phyloP scores from a whole-genome alignment of 2,329 filamentous ascomycete genomes.

The Diaporthe velutina region DNA sequence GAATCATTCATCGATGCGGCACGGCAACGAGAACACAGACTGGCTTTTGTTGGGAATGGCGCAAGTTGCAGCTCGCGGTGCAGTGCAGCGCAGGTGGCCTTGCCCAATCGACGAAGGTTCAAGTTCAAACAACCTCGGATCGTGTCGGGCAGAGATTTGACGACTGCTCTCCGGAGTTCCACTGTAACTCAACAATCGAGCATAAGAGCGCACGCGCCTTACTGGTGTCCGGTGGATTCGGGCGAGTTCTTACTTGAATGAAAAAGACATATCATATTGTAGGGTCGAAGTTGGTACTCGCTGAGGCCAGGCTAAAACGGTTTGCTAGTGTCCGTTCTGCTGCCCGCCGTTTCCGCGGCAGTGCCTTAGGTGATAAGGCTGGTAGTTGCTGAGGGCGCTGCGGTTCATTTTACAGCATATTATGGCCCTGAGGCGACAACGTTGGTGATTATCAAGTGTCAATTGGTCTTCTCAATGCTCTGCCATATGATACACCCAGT shows the following conservation, averaged over 20 bases:
- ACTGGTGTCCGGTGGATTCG: background rate
- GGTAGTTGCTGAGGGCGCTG: background rate
- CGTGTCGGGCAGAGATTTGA: slow-evolving; percentile 39
- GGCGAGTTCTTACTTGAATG: background rate
- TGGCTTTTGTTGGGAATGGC: slow-evolving; percentile 13
- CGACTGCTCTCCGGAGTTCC: slow-evolving; percentile 30
- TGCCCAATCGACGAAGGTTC: slow-evolving; percentile 29
- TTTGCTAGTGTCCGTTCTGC: slow-evolving; percentile 18
- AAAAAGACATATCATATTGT: background rate
- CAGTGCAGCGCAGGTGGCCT: slow-evolving; percentile 26
- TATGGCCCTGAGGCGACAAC: background rate
- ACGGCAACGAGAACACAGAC: background rate
- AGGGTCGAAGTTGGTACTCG: background rate
- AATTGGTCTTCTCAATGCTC: slow-evolving; percentile 18
- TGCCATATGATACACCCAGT: slow-evolving; percentile 15
- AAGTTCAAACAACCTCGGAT: slow-evolving; percentile 26
- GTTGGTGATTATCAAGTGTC: slow-evolving; percentile 11
- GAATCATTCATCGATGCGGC: slow-evolving; percentile 27
- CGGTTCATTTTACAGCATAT: slow-evolving; percentile 8
- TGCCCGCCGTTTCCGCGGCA: slow-evolving; percentile 27
- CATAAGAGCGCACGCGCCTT: background rate
- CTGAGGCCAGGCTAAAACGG: background rate
- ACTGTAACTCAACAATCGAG: slow-evolving; percentile 28
- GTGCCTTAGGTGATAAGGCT: background rate
- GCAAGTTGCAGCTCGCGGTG: slow-evolving; percentile 8